Evolutionary conservation across 495 filamentous ascomycete species (phyloP).

Genomic region (Cercophora scortea): DNA sequence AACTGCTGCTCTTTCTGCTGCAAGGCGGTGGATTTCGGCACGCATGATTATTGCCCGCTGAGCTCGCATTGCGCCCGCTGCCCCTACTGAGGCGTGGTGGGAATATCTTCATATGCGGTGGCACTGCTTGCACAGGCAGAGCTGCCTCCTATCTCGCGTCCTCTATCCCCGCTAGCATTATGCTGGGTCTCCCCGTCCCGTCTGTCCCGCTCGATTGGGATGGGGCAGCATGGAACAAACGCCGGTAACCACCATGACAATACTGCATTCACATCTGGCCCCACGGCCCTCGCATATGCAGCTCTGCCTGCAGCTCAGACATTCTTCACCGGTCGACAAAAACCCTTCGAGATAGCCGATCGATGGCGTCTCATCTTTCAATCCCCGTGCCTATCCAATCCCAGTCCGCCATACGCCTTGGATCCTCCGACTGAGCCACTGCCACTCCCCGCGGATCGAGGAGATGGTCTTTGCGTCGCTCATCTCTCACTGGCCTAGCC

Average conservation of each 20-base stretch:
- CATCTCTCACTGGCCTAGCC: too few relatives aligned
- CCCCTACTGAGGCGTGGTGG: slow-evolving; percentile 28
- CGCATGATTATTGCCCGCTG: slow-evolving; percentile 42
- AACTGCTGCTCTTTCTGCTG: slow-evolving; percentile 47
- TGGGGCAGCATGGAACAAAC: slow-evolving; percentile 12
- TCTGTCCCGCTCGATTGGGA: slow-evolving; percentile 16
- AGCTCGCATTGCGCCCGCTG: slow-evolving; percentile 36
- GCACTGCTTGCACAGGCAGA: too few relatives aligned
- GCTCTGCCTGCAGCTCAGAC: slow-evolving; percentile 6
- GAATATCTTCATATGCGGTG: too few relatives aligned
- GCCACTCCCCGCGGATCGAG: too few relatives aligned
- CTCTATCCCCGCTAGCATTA: too few relatives aligned
- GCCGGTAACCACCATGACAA: slow-evolving; percentile 3
- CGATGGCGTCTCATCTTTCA: slow-evolving; percentile 2
- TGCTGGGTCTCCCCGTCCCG: background rate
- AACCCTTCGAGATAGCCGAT: slow-evolving; percentile 8
- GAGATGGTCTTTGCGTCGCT: too few relatives aligned
- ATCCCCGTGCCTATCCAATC: too few relatives aligned
- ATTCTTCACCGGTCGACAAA: slow-evolving; percentile 7
- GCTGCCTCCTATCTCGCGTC: too few relatives aligned
- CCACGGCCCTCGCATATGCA: background rate
- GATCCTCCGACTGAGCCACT: too few relatives aligned
- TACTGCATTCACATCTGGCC: background rate
- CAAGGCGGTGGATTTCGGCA: slow-evolving; percentile 45
- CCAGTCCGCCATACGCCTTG: too few relatives aligned